Conservation (phyloP, 208 protist genomes). For the Crithidia mellificae region DNA sequence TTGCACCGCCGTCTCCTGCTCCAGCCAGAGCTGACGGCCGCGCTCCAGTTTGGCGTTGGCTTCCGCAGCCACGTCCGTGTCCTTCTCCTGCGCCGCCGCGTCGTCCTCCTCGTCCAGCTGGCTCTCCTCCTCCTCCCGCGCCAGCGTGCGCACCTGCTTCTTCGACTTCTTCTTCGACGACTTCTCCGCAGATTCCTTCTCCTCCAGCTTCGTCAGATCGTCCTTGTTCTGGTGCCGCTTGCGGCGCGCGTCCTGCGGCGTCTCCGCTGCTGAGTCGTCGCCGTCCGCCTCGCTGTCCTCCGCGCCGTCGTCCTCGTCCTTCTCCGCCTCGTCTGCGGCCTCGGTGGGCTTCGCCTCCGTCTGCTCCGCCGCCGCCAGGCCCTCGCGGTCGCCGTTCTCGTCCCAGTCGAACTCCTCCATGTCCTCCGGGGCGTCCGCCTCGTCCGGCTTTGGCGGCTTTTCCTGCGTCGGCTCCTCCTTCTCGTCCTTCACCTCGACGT, state of each 20-base stretch:
- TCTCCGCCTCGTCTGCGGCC: slow-evolving; percentile 22
- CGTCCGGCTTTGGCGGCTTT: slow-evolving; percentile 37
- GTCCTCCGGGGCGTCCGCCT: slow-evolving; percentile 39
- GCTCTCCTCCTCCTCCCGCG: slow-evolving; percentile 24
- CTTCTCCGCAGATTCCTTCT: slow-evolving; percentile 39
- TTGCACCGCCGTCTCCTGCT: slow-evolving; percentile 90
- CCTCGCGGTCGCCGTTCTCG: slow-evolving; percentile 65
- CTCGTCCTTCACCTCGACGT: slow-evolving; percentile 76
- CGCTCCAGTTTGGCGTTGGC: slow-evolving; percentile 53
- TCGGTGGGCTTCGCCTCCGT: slow-evolving; percentile 35
- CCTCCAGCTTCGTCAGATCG: slow-evolving; percentile 51
- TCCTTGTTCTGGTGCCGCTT: slow-evolving; percentile 40
- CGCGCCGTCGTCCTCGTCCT: slow-evolving; percentile 17
- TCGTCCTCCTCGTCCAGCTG: slow-evolving; percentile 42
- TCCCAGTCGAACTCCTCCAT: slow-evolving; percentile 67
- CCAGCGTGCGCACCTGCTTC: slow-evolving; percentile 38
- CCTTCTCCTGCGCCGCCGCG: slow-evolving; percentile 23
- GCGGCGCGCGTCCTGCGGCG: slow-evolving; percentile 43
- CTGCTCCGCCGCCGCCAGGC: slow-evolving; percentile 39
- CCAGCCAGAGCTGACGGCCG: slow-evolving; percentile 88
- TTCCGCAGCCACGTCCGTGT: slow-evolving; percentile 25
- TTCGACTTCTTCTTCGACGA: slow-evolving; percentile 49
- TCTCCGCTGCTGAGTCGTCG: slow-evolving; percentile 33
- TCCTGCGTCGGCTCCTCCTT: slow-evolving; percentile 44
- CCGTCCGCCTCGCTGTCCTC: slow-evolving; percentile 26